These are phyloP conservation scores for Candida maesae DNA, from an alignment of 805 yeast genomes.

Conservation along the genomic window DNA sequence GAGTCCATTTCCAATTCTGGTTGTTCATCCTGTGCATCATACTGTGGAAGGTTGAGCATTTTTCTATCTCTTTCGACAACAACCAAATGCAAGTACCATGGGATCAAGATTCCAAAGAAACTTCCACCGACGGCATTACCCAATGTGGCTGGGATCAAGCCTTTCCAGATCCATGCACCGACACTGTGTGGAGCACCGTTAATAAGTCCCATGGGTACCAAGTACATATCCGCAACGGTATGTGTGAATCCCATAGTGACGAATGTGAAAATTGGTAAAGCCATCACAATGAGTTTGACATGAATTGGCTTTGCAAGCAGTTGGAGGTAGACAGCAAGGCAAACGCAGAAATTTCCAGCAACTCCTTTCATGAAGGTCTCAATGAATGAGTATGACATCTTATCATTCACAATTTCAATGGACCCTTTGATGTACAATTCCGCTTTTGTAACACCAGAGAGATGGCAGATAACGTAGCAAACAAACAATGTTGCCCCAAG, in stretches of 20 bases:
- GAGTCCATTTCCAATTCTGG: slow-evolving; percentile 77
- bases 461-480: slow-evolving; percentile 57
- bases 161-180: slow-evolving; percentile 66
- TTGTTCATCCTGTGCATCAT: slow-evolving; percentile 74
- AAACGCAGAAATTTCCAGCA: slow-evolving; percentile 76
- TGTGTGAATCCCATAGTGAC: slow-evolving; percentile 79
- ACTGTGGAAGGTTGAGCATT: slow-evolving; percentile 57
- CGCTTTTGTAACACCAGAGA: slow-evolving; percentile 45
- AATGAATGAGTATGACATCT: slow-evolving; percentile 47
- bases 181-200: slow-evolving; percentile 64
- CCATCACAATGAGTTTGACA: slow-evolving; percentile 62
- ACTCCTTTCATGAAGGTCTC: slow-evolving; percentile 66
- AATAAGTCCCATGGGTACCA: slow-evolving; percentile 61
- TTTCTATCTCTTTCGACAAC: slow-evolving; percentile 71
- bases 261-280: slow-evolving; percentile 70
- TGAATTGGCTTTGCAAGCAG: slow-evolving; percentile 77
- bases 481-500: slow-evolving; percentile 63
- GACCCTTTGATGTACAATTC: slow-evolving; percentile 47
- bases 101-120: slow-evolving; percentile 57
- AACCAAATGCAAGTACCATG: slow-evolving; percentile 69
- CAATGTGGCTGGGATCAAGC: slow-evolving; percentile 62
- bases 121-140: slow-evolving; percentile 83
- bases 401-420: slow-evolving; percentile 38
- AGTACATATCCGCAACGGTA: slow-evolving; percentile 78
- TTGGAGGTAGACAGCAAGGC: slow-evolving; percentile 72